phyloP scores from a whole-genome alignment of 345 rosid genomes.

The sweet orange (Citrus sinensis) region DVS_A1.0 CM039162.1:19524001-19524500 shows the following conservation, averaged over 20 bases:
- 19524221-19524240: neutral
- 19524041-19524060: slow-evolving; percentile 59
- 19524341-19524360: neutral
- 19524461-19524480: neutral
- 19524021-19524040: slow-evolving; percentile 52
- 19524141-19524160: neutral
- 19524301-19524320: neutral
- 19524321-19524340: neutral
- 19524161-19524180: neutral
- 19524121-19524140: neutral
- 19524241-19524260: neutral
- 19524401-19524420: neutral
- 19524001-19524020: slow-evolving; percentile 43
- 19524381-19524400: neutral
- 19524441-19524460: neutral
- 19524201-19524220: neutral
- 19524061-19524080: slow-evolving; percentile 65
- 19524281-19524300: neutral
- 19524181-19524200: neutral
- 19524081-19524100: neutral
- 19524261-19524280: neutral
- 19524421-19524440: neutral
- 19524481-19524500: neutral
- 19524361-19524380: neutral
- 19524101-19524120: neutral